Percentiles rank a stretch among this genome's conserved stretches.
These are phyloP conservation scores for Thraustotheca clavata DNA, from an alignment of 352 stramenopile genomes.

Conservation along the genomic window DNA sequence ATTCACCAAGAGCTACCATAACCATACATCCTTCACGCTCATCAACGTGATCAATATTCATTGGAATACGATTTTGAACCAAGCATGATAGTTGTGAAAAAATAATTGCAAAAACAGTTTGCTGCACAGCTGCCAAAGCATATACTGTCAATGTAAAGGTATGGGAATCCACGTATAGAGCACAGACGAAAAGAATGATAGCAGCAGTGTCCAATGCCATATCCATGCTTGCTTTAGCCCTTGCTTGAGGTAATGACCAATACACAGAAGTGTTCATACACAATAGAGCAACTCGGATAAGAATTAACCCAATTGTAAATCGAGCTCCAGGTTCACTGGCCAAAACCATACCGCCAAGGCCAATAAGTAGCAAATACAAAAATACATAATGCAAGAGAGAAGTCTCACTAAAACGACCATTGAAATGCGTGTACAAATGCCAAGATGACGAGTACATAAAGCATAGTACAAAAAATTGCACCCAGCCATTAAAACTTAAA, in stretches of 20 bases:
- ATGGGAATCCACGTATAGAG: neutral
- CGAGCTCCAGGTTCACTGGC: neutral
- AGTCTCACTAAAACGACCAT: constrained; percentile 15
- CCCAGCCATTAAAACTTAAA: neutral
- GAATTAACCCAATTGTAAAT: constrained; percentile 12
- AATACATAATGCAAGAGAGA: constrained; percentile 17
- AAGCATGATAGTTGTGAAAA: no score
- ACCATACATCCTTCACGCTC: constrained; percentile 14
- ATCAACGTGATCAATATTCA: constrained; percentile 18
- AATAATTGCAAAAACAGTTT: neutral
- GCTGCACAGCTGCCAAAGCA: neutral
- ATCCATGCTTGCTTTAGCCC: neutral
- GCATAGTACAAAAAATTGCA: constrained; percentile 1
- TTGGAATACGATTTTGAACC: neutral
- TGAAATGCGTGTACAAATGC: constrained; percentile 15
- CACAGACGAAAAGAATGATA: neutral
- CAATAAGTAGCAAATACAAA: constrained; percentile 8
- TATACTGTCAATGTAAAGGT: neutral
- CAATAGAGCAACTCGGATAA: neutral
- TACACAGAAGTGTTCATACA: neutral
- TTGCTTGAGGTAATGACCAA: neutral
- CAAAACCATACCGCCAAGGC: constrained; percentile 16
- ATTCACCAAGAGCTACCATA: constrained; percentile 13
- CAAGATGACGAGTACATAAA: neutral
- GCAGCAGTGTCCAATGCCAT: neutral